Evolutionary conservation across 1,139 yeast genomes (phyloP), one percentile per base, ranked within the genome.

Genomic region (Debaryomycetaceae sp.): DNA sequence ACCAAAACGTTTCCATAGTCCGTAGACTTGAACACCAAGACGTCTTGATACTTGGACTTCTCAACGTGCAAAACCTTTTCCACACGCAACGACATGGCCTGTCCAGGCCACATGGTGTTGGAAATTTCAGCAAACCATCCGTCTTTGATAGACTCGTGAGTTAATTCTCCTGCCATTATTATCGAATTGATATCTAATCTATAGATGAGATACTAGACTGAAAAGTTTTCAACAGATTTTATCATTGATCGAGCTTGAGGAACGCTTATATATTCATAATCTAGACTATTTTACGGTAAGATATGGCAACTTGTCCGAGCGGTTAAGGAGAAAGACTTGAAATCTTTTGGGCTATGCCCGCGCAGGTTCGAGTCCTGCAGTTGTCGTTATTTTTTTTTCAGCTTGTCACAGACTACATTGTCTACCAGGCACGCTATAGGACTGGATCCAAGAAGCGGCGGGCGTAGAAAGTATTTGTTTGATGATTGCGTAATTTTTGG

Each of bases 111-210:
- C 85, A 83, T 81, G 59, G 87, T 85, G 64, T 86, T 82, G 64
- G 95, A 85, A 66, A 84, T 76, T 69, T 88, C 95, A 63, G 90
- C 81, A 75, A 88, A 88, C 97, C 97, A 88, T 60, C 96, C 96
- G 68, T 88, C 95, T 57, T 74, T 73, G 54, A 83, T 78, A 30
- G 85, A 74, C 45, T 87, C 87, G 72, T 83, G 88, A 41, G 87
- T 72, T 56, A 83, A 74, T 70, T 78, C 83, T 56, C 62, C 62
- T 44, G 62, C 31, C 31, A 27, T 27, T 8, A 27, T 11, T 27
- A 17, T 17, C 20, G 4, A 17, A 17, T 17, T 17, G 20, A 17
- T 17, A 2, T 17, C 20, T 17, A 17, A 17, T 4, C 20, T 17
- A 17, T 17, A 17, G 20, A 17, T 17, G 20, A 17, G 20, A 4